Evolutionary conservation across 192 early-diverging fungal genomes (phyloP).

Genomic region (Rhizophlyctis rosea): DNA sequence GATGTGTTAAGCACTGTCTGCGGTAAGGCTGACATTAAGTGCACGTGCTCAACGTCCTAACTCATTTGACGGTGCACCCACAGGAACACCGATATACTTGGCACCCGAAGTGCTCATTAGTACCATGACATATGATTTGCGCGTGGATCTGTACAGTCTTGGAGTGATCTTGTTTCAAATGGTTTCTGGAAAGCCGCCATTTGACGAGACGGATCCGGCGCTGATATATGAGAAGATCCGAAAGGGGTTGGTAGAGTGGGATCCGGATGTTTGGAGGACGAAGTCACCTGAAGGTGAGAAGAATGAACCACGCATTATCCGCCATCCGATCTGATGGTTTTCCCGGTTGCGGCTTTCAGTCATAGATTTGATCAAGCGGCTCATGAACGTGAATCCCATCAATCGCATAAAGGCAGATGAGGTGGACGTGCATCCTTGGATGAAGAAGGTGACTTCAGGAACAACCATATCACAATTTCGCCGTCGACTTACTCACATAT

Average conservation of each 20-base stretch:
- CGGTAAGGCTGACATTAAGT: too few relatives aligned
- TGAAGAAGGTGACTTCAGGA: too few relatives aligned
- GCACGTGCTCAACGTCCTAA: too few relatives aligned
- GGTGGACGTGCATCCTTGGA: conserved; percentile 29
- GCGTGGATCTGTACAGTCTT: conserved; percentile 40
- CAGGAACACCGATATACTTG: conserved; percentile 27
- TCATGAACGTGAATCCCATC: conserved; percentile 26
- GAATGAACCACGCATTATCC: background rate
- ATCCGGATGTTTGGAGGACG: conserved; percentile 14
- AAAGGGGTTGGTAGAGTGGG: conserved; percentile 24
- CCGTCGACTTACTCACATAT: too few relatives aligned
- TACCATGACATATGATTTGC: conserved; percentile 20
- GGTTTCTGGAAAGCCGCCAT: conserved; percentile 28
- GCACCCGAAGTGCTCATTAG: conserved; percentile 33
- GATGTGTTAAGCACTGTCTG: conserved; percentile 22
- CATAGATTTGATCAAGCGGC: conserved; percentile 22
- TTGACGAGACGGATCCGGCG: background rate
- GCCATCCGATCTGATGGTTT: background rate
- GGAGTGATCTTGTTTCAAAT: conserved; percentile 42
- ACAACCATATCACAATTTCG: too few relatives aligned
- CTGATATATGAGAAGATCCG: conserved; percentile 20
- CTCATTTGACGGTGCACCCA: too few relatives aligned
- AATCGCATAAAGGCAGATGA: conserved; percentile 19
- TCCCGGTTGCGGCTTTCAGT: background rate
- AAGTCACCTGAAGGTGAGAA: conserved; percentile 5